Percentiles rank a stretch among this genome's conserved stretches.
Conservation (phyloP, 345 rosid genomes). For the Hibiscus mutabilis region DNA sequence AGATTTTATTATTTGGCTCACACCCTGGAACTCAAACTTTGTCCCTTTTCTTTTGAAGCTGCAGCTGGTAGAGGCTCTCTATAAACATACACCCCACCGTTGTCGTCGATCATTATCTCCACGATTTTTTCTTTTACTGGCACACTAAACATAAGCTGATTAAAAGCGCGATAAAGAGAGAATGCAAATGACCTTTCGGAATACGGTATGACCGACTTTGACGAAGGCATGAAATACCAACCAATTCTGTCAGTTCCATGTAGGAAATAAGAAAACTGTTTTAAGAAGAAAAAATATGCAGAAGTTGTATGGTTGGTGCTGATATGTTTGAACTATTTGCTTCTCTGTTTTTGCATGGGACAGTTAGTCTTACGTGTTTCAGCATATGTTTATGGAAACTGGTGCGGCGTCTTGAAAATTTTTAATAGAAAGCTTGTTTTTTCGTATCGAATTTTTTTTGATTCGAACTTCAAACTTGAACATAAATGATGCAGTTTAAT, state of each 20-base stretch:
- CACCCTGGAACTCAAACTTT: constrained; percentile 24
- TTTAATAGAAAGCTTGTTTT: no score
- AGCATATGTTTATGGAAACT: not conserved
- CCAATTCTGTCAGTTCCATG: constrained; percentile 23
- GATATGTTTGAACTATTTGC: not conserved
- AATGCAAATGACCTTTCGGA: constrained; percentile 10
- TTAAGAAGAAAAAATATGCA: constrained; percentile 9
- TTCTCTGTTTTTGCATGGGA: not conserved
- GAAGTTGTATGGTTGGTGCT: constrained; percentile 10
- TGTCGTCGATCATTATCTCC: not conserved
- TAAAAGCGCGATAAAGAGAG: constrained; percentile 1
- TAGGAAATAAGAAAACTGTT: constrained; percentile 19
- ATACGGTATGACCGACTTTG: constrained; percentile 13
- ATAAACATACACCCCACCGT: constrained; percentile 15
- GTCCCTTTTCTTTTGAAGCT: constrained; percentile 25
- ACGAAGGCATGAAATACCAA: constrained; percentile 9
- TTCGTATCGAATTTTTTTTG: no score
- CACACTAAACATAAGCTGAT: constrained; percentile 16
- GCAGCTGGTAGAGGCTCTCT: constrained; percentile 27
- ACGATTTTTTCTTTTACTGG: constrained; percentile 11
- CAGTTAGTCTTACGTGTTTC: not conserved
- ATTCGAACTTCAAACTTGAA: no score
- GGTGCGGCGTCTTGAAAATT: not conserved
- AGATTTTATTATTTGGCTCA: constrained; percentile 12
- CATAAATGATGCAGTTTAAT: no score